Evolutionary conservation across 2,329 filamentous ascomycete species (phyloP), one percentile per base, ranked within the genome.

Genomic region (Colletotrichum liaoningense): DNA sequence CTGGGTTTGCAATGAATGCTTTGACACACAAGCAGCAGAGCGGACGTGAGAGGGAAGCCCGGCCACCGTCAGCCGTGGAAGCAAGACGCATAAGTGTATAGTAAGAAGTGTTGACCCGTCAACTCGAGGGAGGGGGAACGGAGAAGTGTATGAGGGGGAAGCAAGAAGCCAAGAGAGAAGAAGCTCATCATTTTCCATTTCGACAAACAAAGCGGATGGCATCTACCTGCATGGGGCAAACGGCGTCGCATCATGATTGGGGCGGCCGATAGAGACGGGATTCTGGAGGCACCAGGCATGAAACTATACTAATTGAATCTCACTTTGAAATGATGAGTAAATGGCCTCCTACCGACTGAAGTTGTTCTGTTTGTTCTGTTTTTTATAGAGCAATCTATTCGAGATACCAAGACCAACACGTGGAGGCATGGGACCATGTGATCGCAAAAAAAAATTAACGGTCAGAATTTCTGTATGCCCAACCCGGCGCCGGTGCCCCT

Each of bases 1-100:
- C 73, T 76, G 69, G 69, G 42, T 72, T 12, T 75, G 74, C 59
- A 68, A 75, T 12, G 19, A 64, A 24, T 75, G 74, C n/a, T 33
- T 67, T 38, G 38, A 67, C 14, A 49, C 19, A 19, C 63, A 30
- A 12, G 46, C 24, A 19, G 58, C 54, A 33, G 28, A 72, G 38
- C 67, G 22, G 38, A 46, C 62, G 22, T 67, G 71, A 63, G 33
- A 69, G 35, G 24, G 19, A n/a, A n/a, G 19, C 46, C 33, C 19
- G 19, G 24, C 24, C 58, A 49, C 42, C 19, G 42, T 19, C 42
- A 49, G 19, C 19, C 19, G 19, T n/a, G 6, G 33, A 19, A 4
- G 19, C 28, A 35, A 49, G 42, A 49, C 42, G 42, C 7, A 8
- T 11, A n/a, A 19, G 42, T 49, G 42, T 49, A 49, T 5, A 49